Base-by-base conservation (phyloP, 306 rosid genomes). In the Trifolium repens region DNA sequence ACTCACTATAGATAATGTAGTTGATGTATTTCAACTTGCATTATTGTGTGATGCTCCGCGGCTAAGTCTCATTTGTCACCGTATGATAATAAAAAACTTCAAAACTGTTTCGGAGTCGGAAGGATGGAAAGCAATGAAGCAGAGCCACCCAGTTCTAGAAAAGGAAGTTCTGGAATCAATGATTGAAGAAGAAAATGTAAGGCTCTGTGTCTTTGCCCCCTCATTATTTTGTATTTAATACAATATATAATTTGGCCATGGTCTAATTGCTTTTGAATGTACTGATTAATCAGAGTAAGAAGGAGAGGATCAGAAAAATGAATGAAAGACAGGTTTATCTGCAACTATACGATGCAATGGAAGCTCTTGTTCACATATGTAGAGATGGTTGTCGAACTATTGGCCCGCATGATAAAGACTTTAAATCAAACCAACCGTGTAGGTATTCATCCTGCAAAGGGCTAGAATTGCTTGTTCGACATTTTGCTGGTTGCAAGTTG, bases 281-380 rank as follows among this genome's bases (percentile, higher is more conserved):
- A 71, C n/a, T 80, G 14, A 24, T 66, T 70, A 57, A 75, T n/a
- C 78, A 94, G 98, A 89, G 60, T 53, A 87, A 74, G 67, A 86
- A 76, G 79, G 92, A 91, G 55, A 86, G 89, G 84, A 73, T 54
- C 15, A 82, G 85, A 76, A 90, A 86, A 63, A 73, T 32, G 35
- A 88, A 88, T 1, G 98, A 94, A 75, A 90, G 82, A 77, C 72
- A 83, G 83, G 64, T 82, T 17, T 94, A 94, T 76, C 27, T 85
- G 80, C 91, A 91, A 80, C 71, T 94, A 26, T 88, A 88, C 6
- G 97, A 90, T 64, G 98, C 97, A 22, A 94, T 94, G 98, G 98
- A 94, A 89, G 96, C 98, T 79, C 90, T 94, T 53, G 93, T 94
- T 75, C 98, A 94, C 81, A 91, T 94, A 75, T 94, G 89, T 62